Conservation (phyloP, 768 basidiomycete species). For the Lactarius quietus region DNA sequence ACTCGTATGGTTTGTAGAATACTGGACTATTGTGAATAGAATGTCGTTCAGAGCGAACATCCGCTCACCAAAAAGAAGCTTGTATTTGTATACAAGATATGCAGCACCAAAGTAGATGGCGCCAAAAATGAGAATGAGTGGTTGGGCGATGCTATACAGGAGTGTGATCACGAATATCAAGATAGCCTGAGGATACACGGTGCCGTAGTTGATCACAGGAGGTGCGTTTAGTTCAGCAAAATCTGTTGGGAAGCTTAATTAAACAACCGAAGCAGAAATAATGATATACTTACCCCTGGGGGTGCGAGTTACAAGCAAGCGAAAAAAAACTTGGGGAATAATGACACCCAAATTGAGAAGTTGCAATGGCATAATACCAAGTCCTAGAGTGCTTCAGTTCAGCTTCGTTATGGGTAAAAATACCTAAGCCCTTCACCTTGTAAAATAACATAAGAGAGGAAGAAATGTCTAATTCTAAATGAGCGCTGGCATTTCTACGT, state of each 20-base stretch:
- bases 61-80: slow-evolving; percentile 82
- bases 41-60: background rate
- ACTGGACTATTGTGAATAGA: slow-evolving; percentile 45
- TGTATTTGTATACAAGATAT: slow-evolving; percentile 98
- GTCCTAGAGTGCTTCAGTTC: slow-evolving; percentile 41
- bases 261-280: slow-evolving; percentile 3
- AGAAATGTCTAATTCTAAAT: slow-evolving; percentile 57
- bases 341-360: slow-evolving; percentile 88
- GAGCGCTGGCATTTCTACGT: slow-evolving; percentile 10
- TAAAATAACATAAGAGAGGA: slow-evolving; percentile 78
- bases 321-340: slow-evolving; percentile 70
- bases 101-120: slow-evolving; percentile 95
- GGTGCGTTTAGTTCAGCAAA: slow-evolving; percentile 96
- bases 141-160: slow-evolving; percentile 93
- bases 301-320: slow-evolving; percentile 78
- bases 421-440: slow-evolving; percentile 49
- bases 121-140: slow-evolving; percentile 91
- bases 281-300: slow-evolving; percentile 63
- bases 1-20: slow-evolving; percentile 98
- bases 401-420: background rate
- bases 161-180: slow-evolving; percentile 94
- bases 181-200: slow-evolving; percentile 95
- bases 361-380: slow-evolving; percentile 95
- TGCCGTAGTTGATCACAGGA: slow-evolving; percentile 96
- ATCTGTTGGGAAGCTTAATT: slow-evolving; percentile 47